Percentiles rank a stretch among this genome's conserved stretches.
These are phyloP conservation scores for grape (Vitis vinifera) DNA, from an alignment of 164 flowering plant species.

Conservation along the genomic window ASM3070453v1 NC_081819.1:19602001-19602500, in stretches of 20 bases:
- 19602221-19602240: background rate
- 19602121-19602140: conserved; percentile 55
- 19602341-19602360: conserved; percentile 48
- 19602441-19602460: background rate
- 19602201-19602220: background rate
- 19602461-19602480: no score
- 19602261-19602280: conserved; percentile 14
- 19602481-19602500: background rate
- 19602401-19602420: conserved; percentile 81
- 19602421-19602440: conserved; percentile 33
- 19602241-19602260: conserved; percentile 4
- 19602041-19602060: conserved; percentile 47
- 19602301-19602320: background rate
- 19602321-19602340: conserved; percentile 5
- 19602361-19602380: conserved; percentile 79
- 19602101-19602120: conserved; percentile 60
- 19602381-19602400: conserved; percentile 87
- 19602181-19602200: background rate
- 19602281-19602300: conserved; percentile 10
- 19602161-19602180: background rate
- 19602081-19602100: conserved; percentile 57
- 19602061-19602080: conserved; percentile 56
- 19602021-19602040: conserved; percentile 43
- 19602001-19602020: no score
- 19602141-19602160: conserved; percentile 19